These are phyloP conservation scores for Melampsora americana DNA, from an alignment of 1,284 basidiomycete genomes.

Conservation along the genomic window DNA sequence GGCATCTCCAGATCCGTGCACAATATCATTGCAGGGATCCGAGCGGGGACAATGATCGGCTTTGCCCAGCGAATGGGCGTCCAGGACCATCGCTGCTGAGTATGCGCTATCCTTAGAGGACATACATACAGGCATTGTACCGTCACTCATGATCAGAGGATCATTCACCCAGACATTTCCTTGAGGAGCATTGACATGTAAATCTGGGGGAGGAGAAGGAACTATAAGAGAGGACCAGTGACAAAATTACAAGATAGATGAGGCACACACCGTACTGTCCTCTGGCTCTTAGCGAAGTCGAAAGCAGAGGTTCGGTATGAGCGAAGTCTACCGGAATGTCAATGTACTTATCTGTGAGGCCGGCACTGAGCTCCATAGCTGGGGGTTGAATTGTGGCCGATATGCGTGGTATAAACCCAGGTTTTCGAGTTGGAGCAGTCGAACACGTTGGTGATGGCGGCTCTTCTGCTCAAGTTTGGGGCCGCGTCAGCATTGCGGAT, in stretches of 20 bases:
- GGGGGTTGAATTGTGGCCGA: slow-evolving; percentile 25
- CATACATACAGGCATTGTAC: background rate
- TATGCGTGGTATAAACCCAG: slow-evolving; percentile 27
- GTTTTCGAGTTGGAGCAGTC: background rate
- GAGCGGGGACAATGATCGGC: background rate
- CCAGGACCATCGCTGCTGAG: slow-evolving; percentile 16
- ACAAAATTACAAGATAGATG: background rate
- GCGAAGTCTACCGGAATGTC: background rate
- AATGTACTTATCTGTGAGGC: slow-evolving; percentile 8
- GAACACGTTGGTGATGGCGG: background rate
- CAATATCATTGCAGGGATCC: background rate
- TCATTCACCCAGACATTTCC: slow-evolving; percentile 29
- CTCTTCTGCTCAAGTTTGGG: too few relatives aligned
- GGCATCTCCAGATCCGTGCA: too few relatives aligned
- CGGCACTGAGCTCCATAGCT: slow-evolving; percentile 20
- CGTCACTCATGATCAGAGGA: slow-evolving; percentile 29
- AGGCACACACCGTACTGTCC: too few relatives aligned
- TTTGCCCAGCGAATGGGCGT: background rate
- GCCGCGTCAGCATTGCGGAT: background rate
- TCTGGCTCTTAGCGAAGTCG: background rate
- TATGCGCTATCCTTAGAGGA: background rate
- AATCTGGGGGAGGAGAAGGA: background rate
- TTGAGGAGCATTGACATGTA: slow-evolving; percentile 24
- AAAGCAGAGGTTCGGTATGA: background rate
- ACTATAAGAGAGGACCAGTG: background rate